Evolutionary conservation across 2,329 filamentous ascomycete genomes (phyloP).

Genomic region (Emmonsia crescens): DNA sequence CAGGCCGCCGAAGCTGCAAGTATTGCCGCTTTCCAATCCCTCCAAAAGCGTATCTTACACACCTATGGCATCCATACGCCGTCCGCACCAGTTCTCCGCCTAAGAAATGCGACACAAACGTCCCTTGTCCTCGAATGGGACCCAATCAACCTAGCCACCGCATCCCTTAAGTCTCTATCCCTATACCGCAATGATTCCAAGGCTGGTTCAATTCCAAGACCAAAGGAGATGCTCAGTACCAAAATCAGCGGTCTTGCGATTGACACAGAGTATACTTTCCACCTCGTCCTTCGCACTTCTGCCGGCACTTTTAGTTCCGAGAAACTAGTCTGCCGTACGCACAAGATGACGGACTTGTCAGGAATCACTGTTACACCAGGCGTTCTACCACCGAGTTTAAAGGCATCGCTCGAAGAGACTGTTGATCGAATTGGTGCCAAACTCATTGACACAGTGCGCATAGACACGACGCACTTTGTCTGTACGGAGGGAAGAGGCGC

Average conservation of each 20-base stretch:
- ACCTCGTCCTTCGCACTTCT: conserved; percentile 79
- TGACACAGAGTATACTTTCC: conserved; percentile 91
- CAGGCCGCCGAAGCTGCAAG: conserved; percentile 62
- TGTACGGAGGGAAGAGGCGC: conserved; percentile 85
- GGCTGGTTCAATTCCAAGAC: conserved; percentile 85
- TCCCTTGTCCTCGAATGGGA: conserved; percentile 98
- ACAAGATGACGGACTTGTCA: conserved; percentile 96
- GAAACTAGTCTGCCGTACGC: conserved; percentile 74
- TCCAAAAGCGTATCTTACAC: conserved; percentile 81
- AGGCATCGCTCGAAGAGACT: conserved; percentile 62
- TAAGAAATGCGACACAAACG: conserved; percentile 97
- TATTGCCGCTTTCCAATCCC: conserved; percentile 62
- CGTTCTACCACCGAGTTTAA: conserved; percentile 61
- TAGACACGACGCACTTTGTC: conserved; percentile 97
- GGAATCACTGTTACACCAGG: conserved; percentile 92
- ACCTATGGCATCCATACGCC: conserved; percentile 78
- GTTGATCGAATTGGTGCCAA: conserved; percentile 87
- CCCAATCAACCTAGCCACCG: conserved; percentile 81
- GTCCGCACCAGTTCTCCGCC: conserved; percentile 65
- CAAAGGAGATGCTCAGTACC: conserved; percentile 78
- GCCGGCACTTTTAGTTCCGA: conserved; percentile 81
- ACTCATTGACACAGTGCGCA: conserved; percentile 77
- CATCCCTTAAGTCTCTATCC: conserved; percentile 77
- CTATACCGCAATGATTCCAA: conserved; percentile 95
- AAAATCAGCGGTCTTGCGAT: conserved; percentile 96